phyloP scores from a whole-genome alignment of 2,329 filamentous ascomycete species.

The Ilyonectria sp. region DNA sequence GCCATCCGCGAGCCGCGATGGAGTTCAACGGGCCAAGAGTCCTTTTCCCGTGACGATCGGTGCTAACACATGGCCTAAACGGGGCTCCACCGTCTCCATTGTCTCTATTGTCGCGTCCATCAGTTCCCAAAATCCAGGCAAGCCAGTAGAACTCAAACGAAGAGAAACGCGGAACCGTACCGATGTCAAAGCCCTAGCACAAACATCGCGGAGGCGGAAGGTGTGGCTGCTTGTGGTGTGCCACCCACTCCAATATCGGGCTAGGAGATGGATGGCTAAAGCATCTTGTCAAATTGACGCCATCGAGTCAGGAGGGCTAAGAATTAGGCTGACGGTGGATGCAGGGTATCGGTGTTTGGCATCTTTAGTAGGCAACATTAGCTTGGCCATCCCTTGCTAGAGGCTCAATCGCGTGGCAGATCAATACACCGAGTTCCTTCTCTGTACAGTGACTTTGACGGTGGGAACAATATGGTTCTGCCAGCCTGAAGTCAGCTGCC shows the following conservation, averaged over 20 bases:
- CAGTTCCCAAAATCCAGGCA: slow-evolving; percentile 22
- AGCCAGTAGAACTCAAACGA: slow-evolving; percentile 20
- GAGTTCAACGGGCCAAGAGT: slow-evolving; percentile 19
- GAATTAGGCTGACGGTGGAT: neutral
- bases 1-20: neutral
- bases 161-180: neutral
- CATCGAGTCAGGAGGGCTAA: slow-evolving; percentile 1
- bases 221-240: neutral
- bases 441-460: neutral
- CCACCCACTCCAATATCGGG: neutral
- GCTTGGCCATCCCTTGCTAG: neutral
- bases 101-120: slow-evolving; percentile 1
- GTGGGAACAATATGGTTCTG: neutral
- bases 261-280: neutral
- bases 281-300: slow-evolving; percentile 4
- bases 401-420: neutral
- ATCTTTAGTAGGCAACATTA: neutral
- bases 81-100: slow-evolving; percentile 28
- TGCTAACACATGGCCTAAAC: slow-evolving; percentile 2
- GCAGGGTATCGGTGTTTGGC: neutral
- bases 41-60: slow-evolving; percentile 20
- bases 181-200: neutral
- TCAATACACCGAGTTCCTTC: neutral
- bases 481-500: neutral
- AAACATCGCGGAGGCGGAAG: neutral